A percentile compares a stretch with the other conserved stretches of the same genome.
Conservation (phyloP, 2,329 filamentous ascomycete species). For the Trichocomaceae sp. region DNA sequence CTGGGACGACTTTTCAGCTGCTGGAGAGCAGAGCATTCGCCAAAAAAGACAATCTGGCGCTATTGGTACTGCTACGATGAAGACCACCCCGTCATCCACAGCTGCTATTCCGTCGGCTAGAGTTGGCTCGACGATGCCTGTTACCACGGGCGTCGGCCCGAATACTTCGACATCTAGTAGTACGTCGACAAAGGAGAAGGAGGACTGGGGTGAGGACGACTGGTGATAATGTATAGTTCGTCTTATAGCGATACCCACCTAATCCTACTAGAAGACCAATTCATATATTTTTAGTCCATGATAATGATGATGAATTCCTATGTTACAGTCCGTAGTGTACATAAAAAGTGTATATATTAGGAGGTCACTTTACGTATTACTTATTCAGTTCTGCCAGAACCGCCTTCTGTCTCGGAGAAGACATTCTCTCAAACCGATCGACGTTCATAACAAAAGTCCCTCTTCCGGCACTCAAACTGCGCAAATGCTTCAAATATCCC, state of each 20-base stretch:
- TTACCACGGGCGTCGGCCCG: slow-evolving; percentile 17
- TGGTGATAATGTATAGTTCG: slow-evolving; percentile 7
- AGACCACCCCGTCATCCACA: slow-evolving; percentile 34
- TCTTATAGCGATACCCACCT: slow-evolving; percentile 5
- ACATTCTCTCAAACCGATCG: slow-evolving; percentile 64
- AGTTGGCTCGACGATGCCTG: slow-evolving; percentile 19
- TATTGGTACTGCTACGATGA: slow-evolving; percentile 61
- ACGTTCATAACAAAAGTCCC: slow-evolving; percentile 70
- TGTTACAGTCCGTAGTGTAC: neutral
- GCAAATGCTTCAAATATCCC: slow-evolving; percentile 80
- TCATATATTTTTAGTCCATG: neutral
- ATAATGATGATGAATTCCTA: neutral
- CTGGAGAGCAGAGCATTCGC: slow-evolving; percentile 17
- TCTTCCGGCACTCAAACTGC: slow-evolving; percentile 80
- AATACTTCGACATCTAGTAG: slow-evolving; percentile 14
- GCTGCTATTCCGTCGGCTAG: slow-evolving; percentile 11
- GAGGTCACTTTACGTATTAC: too few species aligned
- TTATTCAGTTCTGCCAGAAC: slow-evolving; percentile 45
- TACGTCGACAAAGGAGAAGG: slow-evolving; percentile 40
- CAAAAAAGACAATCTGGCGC: slow-evolving; percentile 38
- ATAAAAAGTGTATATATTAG: neutral
- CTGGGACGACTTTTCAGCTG: slow-evolving; percentile 81
- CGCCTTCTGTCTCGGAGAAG: slow-evolving; percentile 52
- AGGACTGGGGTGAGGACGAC: slow-evolving; percentile 23
- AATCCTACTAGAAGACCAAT: neutral